Evolutionary conservation across 306 rosid species (phyloP).

Genomic region (Heteromeles arbutifolia): DNA sequence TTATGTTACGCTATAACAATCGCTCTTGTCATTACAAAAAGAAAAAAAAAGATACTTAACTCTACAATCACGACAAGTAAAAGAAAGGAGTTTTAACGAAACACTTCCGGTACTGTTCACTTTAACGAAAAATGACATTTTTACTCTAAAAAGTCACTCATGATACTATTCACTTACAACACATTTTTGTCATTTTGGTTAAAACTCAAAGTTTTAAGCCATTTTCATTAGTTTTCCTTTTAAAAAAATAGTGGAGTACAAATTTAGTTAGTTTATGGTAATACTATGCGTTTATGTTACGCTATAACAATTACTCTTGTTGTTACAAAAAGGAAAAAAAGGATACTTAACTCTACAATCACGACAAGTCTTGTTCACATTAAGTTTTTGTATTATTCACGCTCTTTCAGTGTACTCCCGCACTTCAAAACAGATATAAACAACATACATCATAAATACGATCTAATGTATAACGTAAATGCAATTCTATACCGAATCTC

Average conservation of each 20-base stretch:
- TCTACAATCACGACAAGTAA: too few relatives aligned
- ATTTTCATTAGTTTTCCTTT: too few relatives aligned
- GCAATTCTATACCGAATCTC: background rate
- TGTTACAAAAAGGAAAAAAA: background rate
- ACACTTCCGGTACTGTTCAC: too few relatives aligned
- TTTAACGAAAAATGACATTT: too few relatives aligned
- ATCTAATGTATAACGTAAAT: background rate
- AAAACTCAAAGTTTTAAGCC: too few relatives aligned
- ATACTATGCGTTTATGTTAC: background rate
- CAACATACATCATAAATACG: rapidly evolving
- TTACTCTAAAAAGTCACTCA: too few relatives aligned
- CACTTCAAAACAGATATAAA: background rate
- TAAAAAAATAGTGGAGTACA: background rate
- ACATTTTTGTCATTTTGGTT: too few relatives aligned
- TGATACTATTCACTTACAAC: too few relatives aligned
- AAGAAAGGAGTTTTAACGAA: too few relatives aligned
- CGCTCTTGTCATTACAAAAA: too few relatives aligned
- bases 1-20: too few relatives aligned
- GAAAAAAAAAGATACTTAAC: too few relatives aligned
- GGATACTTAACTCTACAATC: background rate
- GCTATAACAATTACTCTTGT: background rate
- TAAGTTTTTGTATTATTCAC: background rate
- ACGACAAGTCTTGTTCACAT: background rate
- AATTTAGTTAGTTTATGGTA: background rate
- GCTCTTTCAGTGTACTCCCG: background rate